Evolutionary conservation across 2,329 filamentous ascomycete genomes (phyloP), one percentile per base, ranked within the genome.

Genomic region (Ophiostoma ulmi): DNA sequence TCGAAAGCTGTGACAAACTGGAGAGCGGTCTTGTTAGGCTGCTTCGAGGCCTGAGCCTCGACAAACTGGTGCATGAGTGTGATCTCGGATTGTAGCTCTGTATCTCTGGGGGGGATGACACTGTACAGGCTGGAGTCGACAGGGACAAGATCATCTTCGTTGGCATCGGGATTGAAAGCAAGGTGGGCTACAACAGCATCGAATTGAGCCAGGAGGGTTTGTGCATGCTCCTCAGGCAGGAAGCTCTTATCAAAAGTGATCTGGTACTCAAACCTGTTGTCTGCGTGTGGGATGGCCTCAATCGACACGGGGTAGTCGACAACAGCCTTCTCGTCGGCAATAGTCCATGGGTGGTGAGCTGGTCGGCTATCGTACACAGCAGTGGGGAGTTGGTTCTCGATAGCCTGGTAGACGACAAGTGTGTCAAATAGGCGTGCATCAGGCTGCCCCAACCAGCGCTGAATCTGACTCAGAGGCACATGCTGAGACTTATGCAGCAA

Each of bases 231-330:
- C 1, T 74, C 65, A 0, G 94, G 92, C 10, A 97, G 77, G 2
- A 91, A 74, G 72, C 89, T 84, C 17, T 83, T 81, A 73, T 87
- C 84, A 74, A 87, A 91, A 0, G 90, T 93, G 26, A 96, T 78
- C 10, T 88, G 87, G 8, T 95, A 81, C 14, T 82, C 78, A 1
- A 97, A 75, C 2, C 78, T 75, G 0, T 83, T 83, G 0, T 80
- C 66, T 1, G 63, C 11, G 20, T 76, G 78, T 0, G 90, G 88
- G 72, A 93, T 88, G 44, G 96, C 79, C 78, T 97, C 94, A 26
- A 97, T 81, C 0, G 94, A 97, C 0, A 96, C 80, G 0, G 90
- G 83, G 78, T 94, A 97, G 75, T 96, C 91, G 1, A 91, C 87
- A 1, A 84, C 86, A 6, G 91, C 90, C 68, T 86, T 81, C 72